A percentile compares a stretch with the other conserved stretches of the same genome.
phyloP scores from a whole-genome alignment of 2,329 filamentous ascomycete genomes.

The Rugonectria rugulosa region DNA sequence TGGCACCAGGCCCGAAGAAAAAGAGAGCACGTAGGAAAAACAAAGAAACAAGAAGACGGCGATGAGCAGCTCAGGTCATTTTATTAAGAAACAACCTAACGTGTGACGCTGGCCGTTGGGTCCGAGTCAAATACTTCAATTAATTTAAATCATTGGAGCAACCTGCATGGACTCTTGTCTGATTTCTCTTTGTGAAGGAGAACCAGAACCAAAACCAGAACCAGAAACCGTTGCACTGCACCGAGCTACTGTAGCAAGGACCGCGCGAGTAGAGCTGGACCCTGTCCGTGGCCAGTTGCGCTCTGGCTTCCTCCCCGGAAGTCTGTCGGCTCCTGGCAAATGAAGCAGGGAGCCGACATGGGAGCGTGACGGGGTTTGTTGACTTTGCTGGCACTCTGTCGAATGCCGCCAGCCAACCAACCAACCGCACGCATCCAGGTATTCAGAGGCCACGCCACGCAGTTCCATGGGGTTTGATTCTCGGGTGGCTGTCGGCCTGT shows the following conservation, averaged over 20 bases:
- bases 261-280: conserved; percentile 12
- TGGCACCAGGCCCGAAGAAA: conserved; percentile 11
- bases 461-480: conserved; percentile 1
- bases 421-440: conserved; percentile 24
- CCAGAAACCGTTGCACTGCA: not conserved
- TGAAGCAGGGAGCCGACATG: conserved; percentile 35
- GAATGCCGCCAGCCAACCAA: conserved; percentile 23
- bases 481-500: conserved; percentile 22
- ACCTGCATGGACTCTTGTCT: too few species aligned
- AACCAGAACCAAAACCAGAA: too few species aligned
- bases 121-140: conserved; percentile 24
- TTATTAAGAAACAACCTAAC: conserved; percentile 20
- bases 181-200: too few species aligned
- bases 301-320: conserved; percentile 21
- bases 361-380: conserved; percentile 23
- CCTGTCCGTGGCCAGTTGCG: conserved; percentile 25
- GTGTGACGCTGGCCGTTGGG: conserved; percentile 30
- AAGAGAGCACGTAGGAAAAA: not conserved
- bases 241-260: conserved; percentile 10
- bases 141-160: conserved; percentile 36
- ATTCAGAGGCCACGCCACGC: not conserved
- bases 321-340: conserved; percentile 34
- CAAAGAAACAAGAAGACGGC: conserved; percentile 1
- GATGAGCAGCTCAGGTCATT: conserved; percentile 12
- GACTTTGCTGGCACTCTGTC: conserved; percentile 27